phyloP scores from a whole-genome alignment of 306 rosid species.

The Clitoria ternatea region DNA sequence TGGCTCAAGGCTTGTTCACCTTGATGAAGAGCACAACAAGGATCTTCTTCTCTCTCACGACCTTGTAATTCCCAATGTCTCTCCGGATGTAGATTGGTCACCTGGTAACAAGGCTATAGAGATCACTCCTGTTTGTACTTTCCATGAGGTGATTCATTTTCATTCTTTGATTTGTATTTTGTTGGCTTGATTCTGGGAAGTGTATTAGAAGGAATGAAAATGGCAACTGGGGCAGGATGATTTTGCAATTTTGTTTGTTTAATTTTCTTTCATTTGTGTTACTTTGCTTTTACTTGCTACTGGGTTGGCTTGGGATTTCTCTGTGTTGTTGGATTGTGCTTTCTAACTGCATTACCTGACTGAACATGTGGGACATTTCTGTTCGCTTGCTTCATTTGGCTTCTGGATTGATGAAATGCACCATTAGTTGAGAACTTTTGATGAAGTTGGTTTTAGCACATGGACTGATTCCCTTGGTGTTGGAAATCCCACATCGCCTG shows the following conservation, averaged over 20 bases:
- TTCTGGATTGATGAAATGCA: background rate
- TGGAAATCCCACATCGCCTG: no score
- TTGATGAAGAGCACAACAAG: constrained; percentile 47
- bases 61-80: constrained; percentile 57
- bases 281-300: constrained; percentile 10
- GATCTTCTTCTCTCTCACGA: constrained; percentile 61
- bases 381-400: constrained; percentile 19
- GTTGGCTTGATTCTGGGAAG: constrained; percentile 3
- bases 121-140: constrained; percentile 53
- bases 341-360: constrained; percentile 14
- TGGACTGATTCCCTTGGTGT: background rate
- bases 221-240: background rate
- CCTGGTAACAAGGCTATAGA: constrained; percentile 34
- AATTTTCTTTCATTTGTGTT: background rate
- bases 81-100: constrained; percentile 56
- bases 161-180: background rate
- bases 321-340: constrained; percentile 12
- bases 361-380: background rate
- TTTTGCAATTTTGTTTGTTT: background rate
- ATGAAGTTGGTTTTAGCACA: background rate
- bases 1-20: constrained; percentile 75
- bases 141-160: constrained; percentile 56
- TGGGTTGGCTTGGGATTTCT: constrained; percentile 11
- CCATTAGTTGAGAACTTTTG: background rate
- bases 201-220: background rate